Base-by-base conservation (phyloP, 2,329 filamentous ascomycete species). In the Metarhizium guizhouense region DNA sequence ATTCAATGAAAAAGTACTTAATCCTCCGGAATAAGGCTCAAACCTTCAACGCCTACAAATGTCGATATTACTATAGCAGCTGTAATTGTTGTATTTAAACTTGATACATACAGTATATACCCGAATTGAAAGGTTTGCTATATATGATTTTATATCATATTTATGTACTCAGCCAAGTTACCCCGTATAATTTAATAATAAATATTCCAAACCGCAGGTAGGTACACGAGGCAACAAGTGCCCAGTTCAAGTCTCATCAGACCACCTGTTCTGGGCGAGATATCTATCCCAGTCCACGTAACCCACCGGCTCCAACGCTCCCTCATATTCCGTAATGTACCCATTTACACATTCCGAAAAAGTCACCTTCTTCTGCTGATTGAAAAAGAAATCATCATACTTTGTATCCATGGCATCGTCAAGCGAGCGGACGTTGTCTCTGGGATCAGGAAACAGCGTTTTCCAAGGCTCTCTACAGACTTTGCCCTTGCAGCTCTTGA, bases 401-500 rank as follows among this genome's bases (percentile, higher is more conserved):
- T 62, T 62, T 0, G 62, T 18, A 4, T 69, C 54, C 55, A 85
- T 67, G 0, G 82, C 82, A 53, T 82, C 78, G 0, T 65, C 63
- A 2, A 86, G 67, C 29, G 65, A 80, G 32, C 65, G 64, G 1
- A 85, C 82, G 32, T 74, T 64, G 0, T 78, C 79, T 1, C 67
- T 67, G 0, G 82, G 81, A 59, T 67, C 67, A 0, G 82, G 81
- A 60, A 85, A 81, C 2, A 86, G 67, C 2, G 74, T 72, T 14
- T 69, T 68, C 83, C 83, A 86, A 0, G 83, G 83, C 29, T 76
- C 67, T 4, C 75, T 68, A 61, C 83, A 86, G 0, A 73, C 72
- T 10, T 70, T 60, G 8, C 74, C 78, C 62, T 79, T 78, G 67
- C 83, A 86, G 4, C 79, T 79, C 68, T 86, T 86, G 29, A 83